phyloP scores from a whole-genome alignment of 306 rosid species.

The Fragaria ananassa region DNA sequence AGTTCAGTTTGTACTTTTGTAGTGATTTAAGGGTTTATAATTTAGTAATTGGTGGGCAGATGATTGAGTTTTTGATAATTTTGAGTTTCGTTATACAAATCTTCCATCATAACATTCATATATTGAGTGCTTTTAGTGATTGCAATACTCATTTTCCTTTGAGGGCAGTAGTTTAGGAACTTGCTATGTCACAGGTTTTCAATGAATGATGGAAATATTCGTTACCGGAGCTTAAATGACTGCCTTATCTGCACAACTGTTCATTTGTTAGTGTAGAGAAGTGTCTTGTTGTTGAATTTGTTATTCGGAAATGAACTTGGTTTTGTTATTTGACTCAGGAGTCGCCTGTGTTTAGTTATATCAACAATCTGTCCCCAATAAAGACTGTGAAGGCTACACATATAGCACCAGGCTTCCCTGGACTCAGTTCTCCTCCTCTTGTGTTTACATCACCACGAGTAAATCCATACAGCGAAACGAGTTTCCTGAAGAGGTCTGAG shows the following conservation, averaged over 20 bases:
- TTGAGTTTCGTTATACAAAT: too few species aligned
- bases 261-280: neutral
- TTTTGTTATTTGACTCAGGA: conserved; percentile 43
- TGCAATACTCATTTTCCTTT: neutral
- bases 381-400: conserved; percentile 34
- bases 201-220: neutral
- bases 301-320: neutral
- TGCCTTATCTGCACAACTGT: neutral
- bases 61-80: neutral
- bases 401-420: conserved; percentile 31
- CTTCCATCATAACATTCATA: neutral
- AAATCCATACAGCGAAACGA: conserved; percentile 33
- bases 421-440: conserved; percentile 51
- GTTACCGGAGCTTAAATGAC: neutral
- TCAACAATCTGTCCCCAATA: conserved; percentile 47
- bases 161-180: neutral
- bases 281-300: neutral
- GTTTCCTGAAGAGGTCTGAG: conserved; percentile 42
- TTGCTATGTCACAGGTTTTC: neutral
- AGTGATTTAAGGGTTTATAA: neutral
- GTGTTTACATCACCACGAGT: conserved; percentile 54
- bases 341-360: conserved; percentile 40
- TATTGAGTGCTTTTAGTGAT: neutral
- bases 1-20: conserved; percentile 5
- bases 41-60: neutral